phyloP scores from a whole-genome alignment of 352 stramenopile species.

The Phytophthora sojae region DNA sequence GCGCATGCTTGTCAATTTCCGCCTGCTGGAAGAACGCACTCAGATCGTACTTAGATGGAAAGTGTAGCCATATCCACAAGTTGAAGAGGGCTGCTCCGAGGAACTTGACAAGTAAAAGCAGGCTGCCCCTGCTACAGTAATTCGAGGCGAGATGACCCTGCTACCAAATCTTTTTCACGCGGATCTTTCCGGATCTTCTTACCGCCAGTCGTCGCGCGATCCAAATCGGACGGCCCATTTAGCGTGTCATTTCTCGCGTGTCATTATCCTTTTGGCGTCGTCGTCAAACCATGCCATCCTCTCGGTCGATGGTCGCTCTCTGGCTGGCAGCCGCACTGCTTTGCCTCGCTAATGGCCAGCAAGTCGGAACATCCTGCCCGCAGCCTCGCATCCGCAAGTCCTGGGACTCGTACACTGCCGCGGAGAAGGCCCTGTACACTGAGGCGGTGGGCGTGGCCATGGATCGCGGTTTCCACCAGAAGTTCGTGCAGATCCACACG shows the following conservation, averaged over 20 bases:
- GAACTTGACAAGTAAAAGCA: too few species aligned
- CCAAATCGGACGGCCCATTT: not conserved
- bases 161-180: not conserved
- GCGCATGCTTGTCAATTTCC: too few species aligned
- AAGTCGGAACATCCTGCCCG: slow-evolving; percentile 37
- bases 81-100: too few species aligned
- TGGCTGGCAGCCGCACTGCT: slow-evolving; percentile 16
- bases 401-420: slow-evolving; percentile 41
- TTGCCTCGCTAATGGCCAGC: slow-evolving; percentile 10
- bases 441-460: slow-evolving; percentile 47
- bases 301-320: not conserved
- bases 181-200: slow-evolving; percentile 5
- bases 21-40: too few species aligned
- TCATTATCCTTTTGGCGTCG: not conserved
- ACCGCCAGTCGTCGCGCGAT: slow-evolving; percentile 1
- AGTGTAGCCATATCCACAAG: too few species aligned
- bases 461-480: slow-evolving; percentile 45
- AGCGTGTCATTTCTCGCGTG: not conserved
- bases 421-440: slow-evolving; percentile 53
- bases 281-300: not conserved
- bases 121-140: too few species aligned
- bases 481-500: slow-evolving; percentile 71
- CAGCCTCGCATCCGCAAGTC: slow-evolving; percentile 51
- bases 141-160: not conserved
- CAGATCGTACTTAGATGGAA: too few species aligned